Base-by-base conservation (phyloP, 1,139 yeast species). In the Blastobotrys serpentis region DNA sequence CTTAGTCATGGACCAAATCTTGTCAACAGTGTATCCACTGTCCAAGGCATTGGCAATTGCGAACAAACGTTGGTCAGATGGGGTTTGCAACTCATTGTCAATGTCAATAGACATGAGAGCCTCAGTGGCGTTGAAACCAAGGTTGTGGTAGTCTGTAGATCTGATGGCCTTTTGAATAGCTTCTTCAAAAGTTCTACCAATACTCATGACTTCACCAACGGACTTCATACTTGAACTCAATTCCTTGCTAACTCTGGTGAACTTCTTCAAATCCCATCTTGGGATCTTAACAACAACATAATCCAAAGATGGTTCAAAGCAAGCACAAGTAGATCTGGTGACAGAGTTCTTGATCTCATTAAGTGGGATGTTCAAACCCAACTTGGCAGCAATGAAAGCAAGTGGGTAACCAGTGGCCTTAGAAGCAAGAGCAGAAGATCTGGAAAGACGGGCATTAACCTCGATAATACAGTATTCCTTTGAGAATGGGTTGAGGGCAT, bases 131-230 rank as follows among this genome's bases (percentile, higher is more conserved):
- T 83, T 86, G 81, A 94, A 94, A 52, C 98, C 98, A 61, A 89
- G 75, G 74, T 92, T 90, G 59, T 86, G 90, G 69, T 90, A 90
- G 66, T 92, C 98, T 41, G 95, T 88, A 13, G 97, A 89, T 71
- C 98, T 82, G 58, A 92, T 90, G 49, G 98, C 98, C 74, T 92
- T 92, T 73, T 92, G 98, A 56, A 92, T 87, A 37, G 98, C 96
- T 70, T 92, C 98, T 71, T 92, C 98, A 60, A 90, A 92, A 61
- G 82, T 92, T 73, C 98, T 84, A 64, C 98, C 98, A 66, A 92
- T 92, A 49, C 97, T 95, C 98, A 92, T 92, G 53, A 92, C 98
- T 72, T 92, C 98, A 70, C 98, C 98, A 51, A 92, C 98, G 42
- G 98, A 90, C 72, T 92, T 92, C 98, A 92, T 92, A 44, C 97